These are phyloP conservation scores for Rhizopus delemar DNA, from an alignment of 371 early-diverging fungal species.

Conservation along the genomic window DNA sequence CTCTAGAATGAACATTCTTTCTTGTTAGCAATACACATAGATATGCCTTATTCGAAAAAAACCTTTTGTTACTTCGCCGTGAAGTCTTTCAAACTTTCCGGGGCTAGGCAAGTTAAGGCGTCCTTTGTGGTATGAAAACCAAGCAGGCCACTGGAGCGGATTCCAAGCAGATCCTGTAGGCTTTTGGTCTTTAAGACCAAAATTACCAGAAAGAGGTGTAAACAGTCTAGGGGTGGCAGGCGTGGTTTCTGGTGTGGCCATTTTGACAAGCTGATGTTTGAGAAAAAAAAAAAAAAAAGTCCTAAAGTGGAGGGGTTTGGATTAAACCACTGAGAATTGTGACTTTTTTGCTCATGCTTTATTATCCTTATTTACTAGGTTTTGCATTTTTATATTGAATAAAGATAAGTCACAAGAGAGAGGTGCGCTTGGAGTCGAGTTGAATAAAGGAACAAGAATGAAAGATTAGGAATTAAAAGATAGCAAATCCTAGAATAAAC, in stretches of 20 bases:
- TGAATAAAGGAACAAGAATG: too few relatives aligned
- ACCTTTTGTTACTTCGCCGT: constrained; percentile 82
- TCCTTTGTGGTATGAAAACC: constrained; percentile 64
- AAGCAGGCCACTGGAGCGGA: constrained; percentile 59
- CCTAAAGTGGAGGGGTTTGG: not conserved
- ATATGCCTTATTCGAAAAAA: not conserved
- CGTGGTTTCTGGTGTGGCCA: constrained; percentile 26
- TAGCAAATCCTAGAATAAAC: too few relatives aligned
- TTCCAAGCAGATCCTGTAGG: constrained; percentile 56
- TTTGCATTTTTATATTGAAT: too few relatives aligned
- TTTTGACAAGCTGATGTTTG: not conserved
- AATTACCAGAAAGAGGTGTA: constrained; percentile 22
- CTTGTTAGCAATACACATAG: not conserved
- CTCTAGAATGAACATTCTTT: constrained; percentile 41
- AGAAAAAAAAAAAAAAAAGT: constrained; percentile 4
- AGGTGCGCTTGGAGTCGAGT: too few relatives aligned
- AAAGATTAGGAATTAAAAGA: too few relatives aligned
- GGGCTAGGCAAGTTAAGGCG: constrained; percentile 81
- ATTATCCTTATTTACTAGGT: too few relatives aligned
- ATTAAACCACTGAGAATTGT: constrained; percentile 1
- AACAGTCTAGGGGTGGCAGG: constrained; percentile 27
- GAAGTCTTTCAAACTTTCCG: constrained; percentile 84
- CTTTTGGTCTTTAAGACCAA: constrained; percentile 37
- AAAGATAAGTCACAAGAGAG: too few relatives aligned
- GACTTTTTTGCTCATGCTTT: not conserved